These are phyloP conservation scores for Phytophthora cryptogea DNA, from an alignment of 352 stramenopile genomes.

Conservation along the genomic window DNA sequence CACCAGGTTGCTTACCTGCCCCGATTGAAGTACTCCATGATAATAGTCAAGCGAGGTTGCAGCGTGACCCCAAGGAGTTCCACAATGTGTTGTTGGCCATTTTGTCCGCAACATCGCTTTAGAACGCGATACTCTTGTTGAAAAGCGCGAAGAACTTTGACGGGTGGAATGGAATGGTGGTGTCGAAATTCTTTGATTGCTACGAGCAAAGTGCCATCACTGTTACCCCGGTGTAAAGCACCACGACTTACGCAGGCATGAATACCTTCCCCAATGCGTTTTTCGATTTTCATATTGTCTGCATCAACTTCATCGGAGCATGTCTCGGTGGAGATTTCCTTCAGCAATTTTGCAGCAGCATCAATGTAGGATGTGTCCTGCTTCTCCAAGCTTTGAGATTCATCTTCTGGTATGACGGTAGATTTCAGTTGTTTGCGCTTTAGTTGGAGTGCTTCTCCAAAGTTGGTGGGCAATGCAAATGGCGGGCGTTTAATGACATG, in stretches of 20 bases:
- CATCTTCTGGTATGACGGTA: constrained; percentile 32
- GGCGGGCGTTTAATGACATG: constrained; percentile 7
- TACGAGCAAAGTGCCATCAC: constrained; percentile 11
- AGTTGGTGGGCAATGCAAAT: constrained; percentile 25
- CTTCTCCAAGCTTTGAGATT: constrained; percentile 7
- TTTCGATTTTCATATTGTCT: constrained; percentile 20
- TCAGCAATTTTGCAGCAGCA: constrained; percentile 19
- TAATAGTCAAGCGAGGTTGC: constrained; percentile 29
- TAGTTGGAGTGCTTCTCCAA: constrained; percentile 38
- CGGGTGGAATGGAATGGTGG: constrained; percentile 29
- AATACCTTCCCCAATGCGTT: constrained; percentile 36
- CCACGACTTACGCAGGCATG: constrained; percentile 38
- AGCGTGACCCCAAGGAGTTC: constrained; percentile 37
- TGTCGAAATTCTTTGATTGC: constrained; percentile 41
- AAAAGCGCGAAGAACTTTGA: constrained; percentile 42
- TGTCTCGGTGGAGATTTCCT: constrained; percentile 27
- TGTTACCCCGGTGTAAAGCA: constrained; percentile 2
- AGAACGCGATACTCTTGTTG: constrained; percentile 41
- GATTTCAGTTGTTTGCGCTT: constrained; percentile 52
- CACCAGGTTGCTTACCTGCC: constrained; percentile 27
- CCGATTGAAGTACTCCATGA: constrained; percentile 38
- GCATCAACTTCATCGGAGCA: constrained; percentile 9
- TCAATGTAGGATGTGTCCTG: constrained; percentile 9
- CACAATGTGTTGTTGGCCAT: constrained; percentile 21
- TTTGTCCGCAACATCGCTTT: constrained; percentile 13